Evolutionary conservation across 2,329 filamentous ascomycete species (phyloP), one percentile per base, ranked within the genome.

Genomic region (Paracoccidioides lutzii): DNA sequence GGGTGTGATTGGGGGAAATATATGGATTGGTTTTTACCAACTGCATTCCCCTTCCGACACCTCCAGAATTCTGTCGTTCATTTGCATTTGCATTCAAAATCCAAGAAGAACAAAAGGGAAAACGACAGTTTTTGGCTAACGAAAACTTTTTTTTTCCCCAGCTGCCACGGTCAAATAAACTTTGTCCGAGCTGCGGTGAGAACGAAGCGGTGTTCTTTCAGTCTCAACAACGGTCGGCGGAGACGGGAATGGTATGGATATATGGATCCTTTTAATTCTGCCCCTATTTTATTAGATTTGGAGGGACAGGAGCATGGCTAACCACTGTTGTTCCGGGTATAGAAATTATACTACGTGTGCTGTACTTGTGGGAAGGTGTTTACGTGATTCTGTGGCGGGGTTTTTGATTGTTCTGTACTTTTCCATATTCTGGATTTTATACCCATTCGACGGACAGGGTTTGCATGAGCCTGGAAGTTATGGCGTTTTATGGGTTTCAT

Each of bases 201-300:
- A 82, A 83, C 64, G 90, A 97, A 74, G 90, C 90, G 48, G 94
- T 98, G 58, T 98, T 95, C 76, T 98, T 98, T 78, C 93, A 98
- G 76, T 96, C 90, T 59, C 93, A 98, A 71, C 90, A 97, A 76
- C 87, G 93, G 73, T 95, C 87, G 63, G 88, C 89, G 51, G 90
- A 97, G 73, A 98, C 93, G 46, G 93, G 93, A 76, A 98, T 98
- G 93, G 93, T 97, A 74, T 78, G 87, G 22, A 41, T 41, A 38
- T 42, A n/a, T 33, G 63, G 52, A 37, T 42, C 38, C 44, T 66
- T 54, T 48, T 22, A 12, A 49, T n/a, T 57, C 5, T 56, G 30
- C 44, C 51, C 35, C 44, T 32, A 55, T 8, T 14, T 9, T 33
- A 22, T 15, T 22, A 6, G 15, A 22, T 30, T 50, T 12, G 10